Evolutionary conservation across 2,329 filamentous ascomycete species (phyloP), one percentile per base, ranked within the genome.

Genomic region (Amauroascus verrucosus): DNA sequence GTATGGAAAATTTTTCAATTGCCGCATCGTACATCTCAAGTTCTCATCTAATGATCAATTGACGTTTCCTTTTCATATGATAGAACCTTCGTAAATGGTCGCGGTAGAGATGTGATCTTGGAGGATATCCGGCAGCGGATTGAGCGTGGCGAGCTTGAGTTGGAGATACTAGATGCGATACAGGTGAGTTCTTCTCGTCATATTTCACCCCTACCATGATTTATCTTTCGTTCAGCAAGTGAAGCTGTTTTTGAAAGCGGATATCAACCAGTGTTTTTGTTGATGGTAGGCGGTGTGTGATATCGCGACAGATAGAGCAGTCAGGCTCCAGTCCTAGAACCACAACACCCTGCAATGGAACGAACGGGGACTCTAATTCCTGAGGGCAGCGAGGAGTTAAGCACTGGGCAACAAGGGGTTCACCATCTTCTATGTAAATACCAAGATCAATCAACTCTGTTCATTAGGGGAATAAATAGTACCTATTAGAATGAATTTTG

Each of bases 51-150:
- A 35, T 49, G 20, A 8, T 30, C 8, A 6, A 18, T 49, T 13
- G 13, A 13, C 14, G 5, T 14, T 35, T 11, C 11, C 3, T 35
- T 35, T 35, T 35, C 38, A 13, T 38, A 32, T 41, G 22, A 26
- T 30, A 82, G 79, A 41, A 86, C 91, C 16, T 96, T 95, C 67
- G 91, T 96, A 53, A 90, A 95, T 66, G 88, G 88, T 0, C 78
- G 90, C 45, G 77, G 80, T 38, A 76, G 88, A 54, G 76, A 79
- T 1, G 79, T 80, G 57, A 84, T 96, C 53, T 88, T 95, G 84
- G 75, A 80, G 57, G 83, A 95, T 62, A 95, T 95, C 86, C 78
- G 78, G 57, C 67, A 70, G 50, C 77, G 90, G 50, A 95, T 95
- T 63, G 78, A 76, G 14, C 73, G 83, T 50, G 82, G 77, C 1